A percentile compares a stretch with the other conserved stretches of the same genome.
phyloP scores from a whole-genome alignment of 2,329 filamentous ascomycete species.

The Chrysosporium keratinophilum region DNA sequence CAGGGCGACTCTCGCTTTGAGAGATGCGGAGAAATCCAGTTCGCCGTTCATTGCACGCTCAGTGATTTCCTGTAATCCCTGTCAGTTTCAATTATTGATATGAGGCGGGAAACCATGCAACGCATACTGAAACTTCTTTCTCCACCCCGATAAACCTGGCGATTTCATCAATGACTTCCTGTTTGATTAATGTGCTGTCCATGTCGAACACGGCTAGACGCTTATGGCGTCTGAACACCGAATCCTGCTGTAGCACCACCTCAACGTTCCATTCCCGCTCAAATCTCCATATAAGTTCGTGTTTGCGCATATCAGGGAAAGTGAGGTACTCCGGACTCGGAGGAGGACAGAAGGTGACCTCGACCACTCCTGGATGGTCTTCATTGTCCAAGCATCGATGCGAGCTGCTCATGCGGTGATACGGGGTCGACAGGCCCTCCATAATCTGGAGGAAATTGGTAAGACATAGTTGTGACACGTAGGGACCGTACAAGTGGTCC shows the following conservation, averaged over 20 bases:
- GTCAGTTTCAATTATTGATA: conserved; percentile 7
- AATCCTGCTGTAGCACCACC: conserved; percentile 64
- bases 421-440: conserved; percentile 40
- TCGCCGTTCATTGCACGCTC: conserved; percentile 92
- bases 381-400: conserved; percentile 41
- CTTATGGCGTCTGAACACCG: conserved; percentile 65
- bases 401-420: conserved; percentile 40
- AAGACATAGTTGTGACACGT: conserved; percentile 45
- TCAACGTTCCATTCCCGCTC: conserved; percentile 85
- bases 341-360: conserved; percentile 43
- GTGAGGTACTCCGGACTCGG: conserved; percentile 40
- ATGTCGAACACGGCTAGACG: conserved; percentile 93
- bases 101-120: background rate
- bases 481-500: conserved; percentile 46
- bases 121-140: conserved; percentile 57
- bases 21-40: conserved; percentile 76
- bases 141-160: conserved; percentile 76
- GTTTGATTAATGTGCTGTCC: conserved; percentile 94
- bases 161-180: conserved; percentile 95
- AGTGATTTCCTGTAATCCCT: conserved; percentile 55
- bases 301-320: conserved; percentile 61
- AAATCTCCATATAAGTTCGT: conserved; percentile 72
- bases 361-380: conserved; percentile 42
- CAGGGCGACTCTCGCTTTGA: conserved; percentile 68
- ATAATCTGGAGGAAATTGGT: conserved; percentile 47